Percentiles rank a stretch among this genome's conserved stretches.
Conservation (phyloP, 192 early-diverging fungal genomes). For the Coemansia sp. region DNA sequence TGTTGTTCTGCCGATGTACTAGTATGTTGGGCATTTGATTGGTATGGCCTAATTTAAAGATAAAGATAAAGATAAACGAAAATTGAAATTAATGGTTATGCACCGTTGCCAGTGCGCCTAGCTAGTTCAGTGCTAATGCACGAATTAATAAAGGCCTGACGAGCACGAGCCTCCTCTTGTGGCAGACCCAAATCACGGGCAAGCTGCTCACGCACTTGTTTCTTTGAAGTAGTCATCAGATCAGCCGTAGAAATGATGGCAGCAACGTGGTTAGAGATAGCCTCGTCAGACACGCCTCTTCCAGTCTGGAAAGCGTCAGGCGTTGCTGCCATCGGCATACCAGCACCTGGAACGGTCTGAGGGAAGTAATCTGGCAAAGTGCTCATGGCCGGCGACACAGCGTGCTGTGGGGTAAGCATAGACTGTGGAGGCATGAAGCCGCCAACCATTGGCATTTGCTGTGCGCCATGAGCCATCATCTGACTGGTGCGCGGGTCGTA, state of each 20-base stretch:
- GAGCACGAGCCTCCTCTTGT: conserved; percentile 30
- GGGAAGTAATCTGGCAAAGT: conserved; percentile 36
- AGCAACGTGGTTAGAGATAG: conserved; percentile 64
- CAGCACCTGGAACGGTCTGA: conserved; percentile 12
- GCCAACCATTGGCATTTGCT: conserved; percentile 8
- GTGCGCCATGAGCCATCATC: conserved; percentile 16
- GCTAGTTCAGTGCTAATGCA: conserved; percentile 45
- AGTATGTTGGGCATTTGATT: neutral
- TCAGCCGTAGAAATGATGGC: conserved; percentile 84
- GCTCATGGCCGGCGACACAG: conserved; percentile 29
- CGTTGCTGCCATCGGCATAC: conserved; percentile 4
- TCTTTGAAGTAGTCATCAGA: conserved; percentile 95
- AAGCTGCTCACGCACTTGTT: conserved; percentile 80
- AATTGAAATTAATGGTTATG: neutral
- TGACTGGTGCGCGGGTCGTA: conserved; percentile 49
- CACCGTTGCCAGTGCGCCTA: conserved; percentile 27
- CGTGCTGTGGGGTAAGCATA: conserved; percentile 16
- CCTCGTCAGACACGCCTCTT: conserved; percentile 63
- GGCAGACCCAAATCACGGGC: conserved; percentile 32
- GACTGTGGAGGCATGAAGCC: conserved; percentile 12
- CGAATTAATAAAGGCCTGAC: conserved; percentile 36
- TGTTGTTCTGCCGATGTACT: no score
- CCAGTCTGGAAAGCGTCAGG: neutral
- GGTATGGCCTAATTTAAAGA: neutral
- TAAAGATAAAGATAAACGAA: neutral